Percentiles rank a stretch among this genome's conserved stretches.
Conservation (phyloP, 306 rosid species). For the Castanea sativa region DNA sequence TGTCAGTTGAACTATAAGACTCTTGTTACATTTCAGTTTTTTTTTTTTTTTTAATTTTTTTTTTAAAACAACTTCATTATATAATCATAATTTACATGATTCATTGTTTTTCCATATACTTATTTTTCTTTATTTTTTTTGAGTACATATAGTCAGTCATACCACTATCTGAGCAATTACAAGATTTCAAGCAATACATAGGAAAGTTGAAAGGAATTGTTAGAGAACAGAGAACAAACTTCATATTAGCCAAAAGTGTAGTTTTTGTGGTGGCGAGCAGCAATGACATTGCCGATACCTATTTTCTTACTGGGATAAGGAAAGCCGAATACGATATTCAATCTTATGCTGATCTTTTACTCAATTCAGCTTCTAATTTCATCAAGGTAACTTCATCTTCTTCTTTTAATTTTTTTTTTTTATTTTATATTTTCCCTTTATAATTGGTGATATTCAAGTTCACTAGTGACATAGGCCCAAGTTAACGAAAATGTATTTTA, state of each 20-base stretch:
- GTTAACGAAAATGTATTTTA: no score
- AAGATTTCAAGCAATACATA: slow-evolving; percentile 43
- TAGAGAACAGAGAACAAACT: slow-evolving; percentile 46
- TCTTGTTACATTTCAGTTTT: no score
- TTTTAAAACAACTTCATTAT: no score
- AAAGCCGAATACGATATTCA: slow-evolving; percentile 32
- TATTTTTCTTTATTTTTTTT: no score
- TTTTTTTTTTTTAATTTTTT: no score
- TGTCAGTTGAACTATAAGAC: no score
- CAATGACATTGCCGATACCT: slow-evolving; percentile 57
- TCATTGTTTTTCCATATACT: background rate
- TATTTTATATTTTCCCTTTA: background rate
- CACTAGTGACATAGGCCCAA: no score
- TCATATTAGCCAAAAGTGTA: slow-evolving; percentile 46
- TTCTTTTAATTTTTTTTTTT: background rate
- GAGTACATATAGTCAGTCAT: slow-evolving; percentile 32
- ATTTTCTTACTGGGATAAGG: slow-evolving; percentile 26
- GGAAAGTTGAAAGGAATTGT: slow-evolving; percentile 35
- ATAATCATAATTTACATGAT: background rate
- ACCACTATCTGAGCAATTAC: slow-evolving; percentile 43
- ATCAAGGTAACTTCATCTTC: slow-evolving; percentile 31
- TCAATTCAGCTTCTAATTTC: slow-evolving; percentile 35
- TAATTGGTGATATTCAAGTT: background rate
- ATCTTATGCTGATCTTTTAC: slow-evolving; percentile 47
- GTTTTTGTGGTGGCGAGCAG: slow-evolving; percentile 45